These are phyloP conservation scores for Calycina herbarum DNA, from an alignment of 2,329 filamentous ascomycete genomes.

Conservation along the genomic window DNA sequence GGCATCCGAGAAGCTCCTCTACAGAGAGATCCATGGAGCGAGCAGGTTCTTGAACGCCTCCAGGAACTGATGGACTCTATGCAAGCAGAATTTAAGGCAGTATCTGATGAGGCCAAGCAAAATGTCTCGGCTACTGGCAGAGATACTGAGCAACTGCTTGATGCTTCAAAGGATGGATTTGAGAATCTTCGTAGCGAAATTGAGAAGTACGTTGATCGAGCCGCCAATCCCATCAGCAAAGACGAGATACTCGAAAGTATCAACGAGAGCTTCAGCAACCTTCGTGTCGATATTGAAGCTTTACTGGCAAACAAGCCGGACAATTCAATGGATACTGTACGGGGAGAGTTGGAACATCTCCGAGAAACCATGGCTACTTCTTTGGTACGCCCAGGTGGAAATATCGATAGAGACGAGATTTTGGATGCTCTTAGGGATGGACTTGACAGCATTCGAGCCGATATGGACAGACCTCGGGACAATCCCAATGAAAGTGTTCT, in stretches of 20 bases:
- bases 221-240: constrained; percentile 67
- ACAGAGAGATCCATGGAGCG: constrained; percentile 43
- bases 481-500: constrained; percentile 32
- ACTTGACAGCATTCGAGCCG: constrained; percentile 71
- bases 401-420: constrained; percentile 63
- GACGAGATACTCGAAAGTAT: constrained; percentile 76
- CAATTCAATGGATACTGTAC: constrained; percentile 52
- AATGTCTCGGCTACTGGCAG: constrained; percentile 76
- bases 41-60: constrained; percentile 56
- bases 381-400: constrained; percentile 47
- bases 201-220: constrained; percentile 75
- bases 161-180: constrained; percentile 83
- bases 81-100: constrained; percentile 57
- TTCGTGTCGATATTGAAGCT: constrained; percentile 65
- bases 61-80: constrained; percentile 66
- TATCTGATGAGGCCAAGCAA: constrained; percentile 68
- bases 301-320: constrained; percentile 54
- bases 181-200: constrained; percentile 79
- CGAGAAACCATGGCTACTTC: constrained; percentile 56
- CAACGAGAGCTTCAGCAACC: constrained; percentile 63
- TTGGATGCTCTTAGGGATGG: constrained; percentile 64
- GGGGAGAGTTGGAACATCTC: constrained; percentile 61
- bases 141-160: constrained; percentile 85
- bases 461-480: constrained; percentile 57
- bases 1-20: constrained; percentile 51